Percentiles rank a stretch among this genome's conserved stretches.
Evolutionary conservation across 2,329 filamentous ascomycete species (phyloP).

Genomic region (Ceratocystis eucalypticola): DNA sequence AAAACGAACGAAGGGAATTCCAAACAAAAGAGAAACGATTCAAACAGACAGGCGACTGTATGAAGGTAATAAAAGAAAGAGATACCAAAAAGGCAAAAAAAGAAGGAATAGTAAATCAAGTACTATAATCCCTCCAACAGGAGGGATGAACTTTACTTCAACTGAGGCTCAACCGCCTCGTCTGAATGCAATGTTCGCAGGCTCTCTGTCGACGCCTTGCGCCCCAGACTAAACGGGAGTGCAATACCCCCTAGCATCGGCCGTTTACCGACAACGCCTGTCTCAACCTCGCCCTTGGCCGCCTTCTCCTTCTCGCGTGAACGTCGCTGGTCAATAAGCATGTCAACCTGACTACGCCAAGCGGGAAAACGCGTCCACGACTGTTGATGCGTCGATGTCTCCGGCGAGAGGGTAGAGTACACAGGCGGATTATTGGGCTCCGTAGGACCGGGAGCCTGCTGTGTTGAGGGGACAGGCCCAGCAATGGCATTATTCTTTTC

Average conservation of each 20-base stretch:
- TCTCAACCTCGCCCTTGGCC: constrained; percentile 31
- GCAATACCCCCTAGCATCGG: constrained; percentile 57
- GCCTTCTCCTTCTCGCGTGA: constrained; percentile 15
- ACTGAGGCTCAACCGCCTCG: constrained; percentile 20
- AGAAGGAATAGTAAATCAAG: background rate
- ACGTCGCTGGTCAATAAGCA: constrained; percentile 13
- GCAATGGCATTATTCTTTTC: background rate
- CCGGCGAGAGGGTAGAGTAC: background rate
- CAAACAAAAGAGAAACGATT: background rate
- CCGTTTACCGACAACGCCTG: constrained; percentile 45
- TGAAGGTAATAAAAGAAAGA: background rate
- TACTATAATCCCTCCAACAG: background rate
- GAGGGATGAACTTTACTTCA: background rate
- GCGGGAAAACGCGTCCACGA: constrained; percentile 4
- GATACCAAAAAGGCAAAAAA: constrained; percentile 1
- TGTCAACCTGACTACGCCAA: constrained; percentile 10
- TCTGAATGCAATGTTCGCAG: constrained; percentile 51
- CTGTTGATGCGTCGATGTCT: background rate
- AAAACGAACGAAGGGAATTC: background rate
- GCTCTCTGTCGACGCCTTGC: constrained; percentile 52
- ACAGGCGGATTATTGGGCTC: background rate
- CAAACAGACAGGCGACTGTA: background rate
- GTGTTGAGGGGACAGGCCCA: background rate
- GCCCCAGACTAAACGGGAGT: constrained; percentile 56
- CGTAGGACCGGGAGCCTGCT: background rate